Evolutionary conservation across 345 rosid genomes (phyloP).

Genomic region (Salix koriyanagi): DNA sequence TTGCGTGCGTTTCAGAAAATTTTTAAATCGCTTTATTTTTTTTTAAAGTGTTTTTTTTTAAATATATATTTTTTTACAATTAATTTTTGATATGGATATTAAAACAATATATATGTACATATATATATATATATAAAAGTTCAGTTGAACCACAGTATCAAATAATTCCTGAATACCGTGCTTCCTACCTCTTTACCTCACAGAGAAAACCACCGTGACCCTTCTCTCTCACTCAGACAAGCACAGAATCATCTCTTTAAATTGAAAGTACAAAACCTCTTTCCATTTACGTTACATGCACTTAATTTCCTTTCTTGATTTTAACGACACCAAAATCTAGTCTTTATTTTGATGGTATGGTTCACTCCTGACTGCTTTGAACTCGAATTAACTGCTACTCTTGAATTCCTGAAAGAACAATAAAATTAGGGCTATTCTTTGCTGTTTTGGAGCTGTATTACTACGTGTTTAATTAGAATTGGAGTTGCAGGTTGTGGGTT

Average conservation of each 20-base stretch:
- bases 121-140: too few species aligned
- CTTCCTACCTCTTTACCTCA: background rate
- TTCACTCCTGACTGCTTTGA: background rate
- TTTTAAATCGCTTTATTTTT: too few species aligned
- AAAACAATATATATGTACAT: too few species aligned
- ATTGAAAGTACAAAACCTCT: background rate
- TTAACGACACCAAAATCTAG: background rate
- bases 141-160: too few species aligned
- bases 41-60: too few species aligned
- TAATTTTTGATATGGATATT: too few species aligned
- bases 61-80: too few species aligned
- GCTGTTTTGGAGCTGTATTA: background rate
- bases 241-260: background rate
- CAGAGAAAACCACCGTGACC: background rate
- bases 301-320: background rate
- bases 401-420: background rate
- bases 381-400: background rate
- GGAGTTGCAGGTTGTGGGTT: background rate
- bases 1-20: background rate
- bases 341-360: background rate
- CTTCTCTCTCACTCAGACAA: background rate
- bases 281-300: background rate
- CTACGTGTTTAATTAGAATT: background rate
- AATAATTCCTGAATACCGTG: background rate
- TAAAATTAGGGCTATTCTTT: background rate